Conservation (phyloP, 108 stramenopile species). For the Skeletonema potamos region DNA sequence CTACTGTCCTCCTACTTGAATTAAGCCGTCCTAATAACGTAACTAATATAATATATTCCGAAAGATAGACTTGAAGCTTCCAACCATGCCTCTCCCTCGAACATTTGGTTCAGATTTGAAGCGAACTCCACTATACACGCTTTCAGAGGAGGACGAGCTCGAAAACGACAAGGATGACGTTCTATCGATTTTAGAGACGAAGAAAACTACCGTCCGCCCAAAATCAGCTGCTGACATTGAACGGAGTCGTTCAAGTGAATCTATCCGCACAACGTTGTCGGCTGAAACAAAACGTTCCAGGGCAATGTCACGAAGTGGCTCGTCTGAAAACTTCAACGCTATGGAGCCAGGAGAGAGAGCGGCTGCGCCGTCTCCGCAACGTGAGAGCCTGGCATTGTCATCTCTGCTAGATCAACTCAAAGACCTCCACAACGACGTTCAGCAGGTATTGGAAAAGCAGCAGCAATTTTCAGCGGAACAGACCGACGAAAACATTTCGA, state of each 20-base stretch:
- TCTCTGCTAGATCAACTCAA: background rate
- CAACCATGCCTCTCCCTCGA: conserved; percentile 16
- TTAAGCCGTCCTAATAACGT: too few species aligned
- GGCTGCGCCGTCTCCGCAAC: too few species aligned
- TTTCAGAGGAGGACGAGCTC: background rate
- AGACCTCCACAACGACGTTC: background rate
- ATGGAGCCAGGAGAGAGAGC: background rate
- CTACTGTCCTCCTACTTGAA: too few species aligned
- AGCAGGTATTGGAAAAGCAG: background rate
- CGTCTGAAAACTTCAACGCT: too few species aligned
- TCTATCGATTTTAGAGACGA: conserved; percentile 5
- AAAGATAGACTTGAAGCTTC: too few species aligned
- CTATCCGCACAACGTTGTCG: too few species aligned
- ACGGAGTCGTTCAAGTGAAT: too few species aligned
- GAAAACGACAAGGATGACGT: conserved; percentile 11
- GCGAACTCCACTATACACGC: background rate
- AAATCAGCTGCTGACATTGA: too few species aligned
- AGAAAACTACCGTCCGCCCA: background rate
- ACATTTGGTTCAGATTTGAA: background rate
- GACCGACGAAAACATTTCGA: background rate
- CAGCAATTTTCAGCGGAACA: background rate
- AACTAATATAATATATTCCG: too few species aligned
- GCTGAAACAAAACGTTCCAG: background rate
- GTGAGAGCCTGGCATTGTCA: too few species aligned
- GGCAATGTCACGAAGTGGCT: too few species aligned